Percentiles rank a stretch among this genome's conserved stretches.
These are phyloP conservation scores for Lipomyces yamanashiensis DNA, from an alignment of 805 yeast genomes.

Conservation along the genomic window DNA sequence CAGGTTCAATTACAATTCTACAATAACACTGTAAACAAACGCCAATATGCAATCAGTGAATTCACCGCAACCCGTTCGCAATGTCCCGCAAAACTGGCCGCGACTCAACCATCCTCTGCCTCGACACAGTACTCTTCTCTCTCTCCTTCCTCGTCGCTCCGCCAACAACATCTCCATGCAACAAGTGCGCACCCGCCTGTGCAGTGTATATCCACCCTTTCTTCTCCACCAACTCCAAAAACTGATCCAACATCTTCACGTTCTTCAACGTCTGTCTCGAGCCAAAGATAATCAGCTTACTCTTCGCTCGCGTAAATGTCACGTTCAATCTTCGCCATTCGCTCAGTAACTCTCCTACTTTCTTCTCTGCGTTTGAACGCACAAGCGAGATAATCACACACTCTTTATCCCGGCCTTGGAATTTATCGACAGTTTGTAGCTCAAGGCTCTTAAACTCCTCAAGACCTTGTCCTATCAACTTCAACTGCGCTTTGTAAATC, in stretches of 20 bases:
- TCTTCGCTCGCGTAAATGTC: slow-evolving; percentile 87
- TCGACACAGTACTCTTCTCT: neutral
- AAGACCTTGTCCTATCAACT: slow-evolving; percentile 49
- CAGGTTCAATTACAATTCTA: no score
- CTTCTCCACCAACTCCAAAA: slow-evolving; percentile 60
- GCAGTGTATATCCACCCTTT: slow-evolving; percentile 69
- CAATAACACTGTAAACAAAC: no score
- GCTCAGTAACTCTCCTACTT: slow-evolving; percentile 75
- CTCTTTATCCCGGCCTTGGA: slow-evolving; percentile 94
- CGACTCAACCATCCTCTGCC: slow-evolving; percentile 2
- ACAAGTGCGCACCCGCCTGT: slow-evolving; percentile 44
- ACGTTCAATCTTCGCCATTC: slow-evolving; percentile 96
- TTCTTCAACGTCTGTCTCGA: slow-evolving; percentile 65
- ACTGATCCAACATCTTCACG: slow-evolving; percentile 59
- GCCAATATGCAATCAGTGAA: neutral
- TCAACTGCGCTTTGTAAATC: slow-evolving; percentile 79
- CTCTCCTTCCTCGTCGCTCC: neutral
- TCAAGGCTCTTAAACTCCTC: slow-evolving; percentile 58
- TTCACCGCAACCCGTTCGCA: slow-evolving; percentile 14
- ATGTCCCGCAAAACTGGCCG: slow-evolving; percentile 28
- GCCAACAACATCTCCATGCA: slow-evolving; percentile 10
- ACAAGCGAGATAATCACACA: slow-evolving; percentile 90
- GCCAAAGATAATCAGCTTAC: slow-evolving; percentile 83
- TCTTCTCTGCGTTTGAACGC: slow-evolving; percentile 67
- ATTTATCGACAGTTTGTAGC: slow-evolving; percentile 89